A percentile compares a stretch with the other conserved stretches of the same genome.
phyloP scores from a whole-genome alignment of 176 grass and related monocot species.

The Ananas comosus region DNA sequence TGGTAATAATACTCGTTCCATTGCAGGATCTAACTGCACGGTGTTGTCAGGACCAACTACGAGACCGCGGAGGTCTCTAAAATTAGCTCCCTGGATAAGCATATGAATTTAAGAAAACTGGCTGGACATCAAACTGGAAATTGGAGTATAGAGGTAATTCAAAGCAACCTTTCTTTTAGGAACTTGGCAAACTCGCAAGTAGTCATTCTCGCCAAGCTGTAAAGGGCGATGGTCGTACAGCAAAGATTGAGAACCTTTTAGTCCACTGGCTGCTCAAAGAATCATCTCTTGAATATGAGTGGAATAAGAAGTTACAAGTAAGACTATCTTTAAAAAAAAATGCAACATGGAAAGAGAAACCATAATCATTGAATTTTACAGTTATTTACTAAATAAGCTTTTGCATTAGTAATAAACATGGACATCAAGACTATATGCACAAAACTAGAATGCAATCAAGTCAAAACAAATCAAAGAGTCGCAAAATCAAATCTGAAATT shows the following conservation, averaged over 20 bases:
- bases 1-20: constrained; percentile 60
- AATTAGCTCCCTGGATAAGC: constrained; percentile 86
- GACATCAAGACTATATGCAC: not conserved
- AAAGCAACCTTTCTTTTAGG: constrained; percentile 78
- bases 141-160: constrained; percentile 21
- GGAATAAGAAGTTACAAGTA: constrained; percentile 23
- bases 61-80: constrained; percentile 82
- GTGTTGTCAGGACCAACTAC: constrained; percentile 64
- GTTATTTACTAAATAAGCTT: not conserved
- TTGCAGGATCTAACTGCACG: constrained; percentile 76
- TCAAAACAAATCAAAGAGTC: not conserved
- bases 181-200: constrained; percentile 77
- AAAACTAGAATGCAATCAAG: not conserved
- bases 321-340: constrained; percentile 14
- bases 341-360: constrained; percentile 10
- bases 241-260: constrained; percentile 34
- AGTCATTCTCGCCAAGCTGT: constrained; percentile 59
- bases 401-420: not conserved
- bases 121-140: constrained; percentile 8
- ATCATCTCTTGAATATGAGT: constrained; percentile 39
- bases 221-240: constrained; percentile 67
- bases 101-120: constrained; percentile 11
- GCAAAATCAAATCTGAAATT: not conserved
- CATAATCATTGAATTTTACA: constrained; percentile 4
- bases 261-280: constrained; percentile 26